Evolutionary conservation across 768 basidiomycete genomes (phyloP), one percentile per base, ranked within the genome.

Genomic region (Cystofilobasidium ferigula): DNA sequence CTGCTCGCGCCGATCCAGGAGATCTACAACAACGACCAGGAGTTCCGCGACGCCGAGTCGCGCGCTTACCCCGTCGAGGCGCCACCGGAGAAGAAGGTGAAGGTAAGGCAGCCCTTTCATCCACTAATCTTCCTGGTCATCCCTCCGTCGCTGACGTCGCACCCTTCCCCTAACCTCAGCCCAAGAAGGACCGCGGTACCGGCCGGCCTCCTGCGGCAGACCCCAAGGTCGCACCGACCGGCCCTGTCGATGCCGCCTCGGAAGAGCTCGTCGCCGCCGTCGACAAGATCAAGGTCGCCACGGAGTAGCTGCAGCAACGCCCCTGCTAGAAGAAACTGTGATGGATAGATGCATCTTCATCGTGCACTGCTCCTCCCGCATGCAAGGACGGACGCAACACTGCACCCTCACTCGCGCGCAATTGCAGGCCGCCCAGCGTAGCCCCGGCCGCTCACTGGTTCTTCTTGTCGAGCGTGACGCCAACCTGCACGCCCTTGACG

Each of bases 1-100:
- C 77, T 99, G 48, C 77, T 98, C 64, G 84, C 83, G 24, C 93
- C 94, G 0, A 85, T 99, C 57, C 82, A 86, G 69, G 82, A 84
- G 69, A 81, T 83, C 59, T 97, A 89, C 72, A 81, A 85, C 71
- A 82, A 78, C 69, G 84, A 83, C 72, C 81, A 85, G 71, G 89
- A 89, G 73, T 97, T 89, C 85, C 83, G 87, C 76, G 79, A 79
- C 72, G 78, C 86, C 8, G 86, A 86, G 73, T 82, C 80, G 72
- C 76, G 86, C 26, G 95, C 91, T 14, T 99, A 97, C 78, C 91
- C 92, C 40, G 66, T 69, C 38, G 66, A 62, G 12, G 67, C 63
- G 12, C 26, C 53, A 16, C 62, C 40, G 34, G 72, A 72, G 69
- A 57, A 69, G 45, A 71, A 69, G 57, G 68, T 56, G 45, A 73